Evolutionary conservation across 768 basidiomycete genomes (phyloP).

Genomic region (Stropharia rugosoannulata): DNA sequence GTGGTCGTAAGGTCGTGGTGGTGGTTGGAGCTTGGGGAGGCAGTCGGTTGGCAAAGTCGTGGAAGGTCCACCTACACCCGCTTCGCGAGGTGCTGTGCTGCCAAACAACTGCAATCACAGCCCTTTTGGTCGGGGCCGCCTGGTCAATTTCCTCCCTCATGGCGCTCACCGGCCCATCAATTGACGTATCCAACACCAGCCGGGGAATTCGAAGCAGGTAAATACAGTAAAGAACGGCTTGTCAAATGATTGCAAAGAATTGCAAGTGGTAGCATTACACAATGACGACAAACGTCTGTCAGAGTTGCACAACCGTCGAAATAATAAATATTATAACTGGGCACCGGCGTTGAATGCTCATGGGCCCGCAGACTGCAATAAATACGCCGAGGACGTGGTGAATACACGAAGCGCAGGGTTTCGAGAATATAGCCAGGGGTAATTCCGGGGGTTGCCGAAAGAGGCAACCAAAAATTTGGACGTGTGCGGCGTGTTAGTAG

Average conservation of each 20-base stretch:
- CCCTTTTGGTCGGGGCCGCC: too few relatives aligned
- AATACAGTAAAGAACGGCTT: neutral
- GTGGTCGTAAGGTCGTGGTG: constrained; percentile 10
- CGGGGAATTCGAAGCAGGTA: too few relatives aligned
- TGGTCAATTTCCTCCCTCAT: neutral
- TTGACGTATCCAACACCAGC: neutral
- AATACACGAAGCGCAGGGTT: neutral
- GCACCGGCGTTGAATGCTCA: too few relatives aligned
- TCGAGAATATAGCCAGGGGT: neutral
- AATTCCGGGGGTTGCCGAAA: constrained; percentile 27
- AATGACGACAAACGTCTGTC: neutral
- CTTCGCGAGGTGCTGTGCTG: constrained; percentile 1
- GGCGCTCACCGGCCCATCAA: neutral
- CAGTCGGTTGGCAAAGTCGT: constrained; percentile 19
- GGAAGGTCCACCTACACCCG: constrained; percentile 7
- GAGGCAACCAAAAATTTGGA: constrained; percentile 27
- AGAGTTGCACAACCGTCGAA: too few relatives aligned
- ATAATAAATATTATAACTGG: too few relatives aligned
- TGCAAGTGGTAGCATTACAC: neutral
- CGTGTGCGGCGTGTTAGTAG: constrained; percentile 5
- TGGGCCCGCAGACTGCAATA: neutral
- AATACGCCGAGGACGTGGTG: neutral
- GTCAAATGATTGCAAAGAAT: neutral
- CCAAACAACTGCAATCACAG: neutral
- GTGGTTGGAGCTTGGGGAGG: constrained; percentile 14